phyloP scores from a whole-genome alignment of 2,329 filamentous ascomycete species.

The Botrytis galanthina region DNA sequence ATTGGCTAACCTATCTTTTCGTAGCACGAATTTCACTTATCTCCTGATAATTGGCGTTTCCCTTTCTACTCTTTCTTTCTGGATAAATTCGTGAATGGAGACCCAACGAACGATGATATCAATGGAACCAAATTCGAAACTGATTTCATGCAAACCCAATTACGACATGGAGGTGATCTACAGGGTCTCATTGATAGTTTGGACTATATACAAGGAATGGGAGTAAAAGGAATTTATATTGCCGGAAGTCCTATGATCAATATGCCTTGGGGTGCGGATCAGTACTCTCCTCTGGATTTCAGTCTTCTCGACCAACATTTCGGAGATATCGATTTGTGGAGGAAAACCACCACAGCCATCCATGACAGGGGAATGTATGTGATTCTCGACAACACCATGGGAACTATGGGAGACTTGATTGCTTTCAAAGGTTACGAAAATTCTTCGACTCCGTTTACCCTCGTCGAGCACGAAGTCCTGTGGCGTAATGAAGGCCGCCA shows the following conservation, averaged over 20 bases:
- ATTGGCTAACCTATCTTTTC: neutral
- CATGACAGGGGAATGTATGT: constrained; percentile 64
- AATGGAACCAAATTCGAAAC: constrained; percentile 61
- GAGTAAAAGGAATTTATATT: constrained; percentile 54
- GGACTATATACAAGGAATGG: constrained; percentile 64
- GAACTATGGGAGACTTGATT: constrained; percentile 62
- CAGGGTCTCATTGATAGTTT: constrained; percentile 56
- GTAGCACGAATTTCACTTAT: constrained; percentile 50
- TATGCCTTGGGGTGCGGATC: constrained; percentile 60
- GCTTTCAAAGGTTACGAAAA: constrained; percentile 62
- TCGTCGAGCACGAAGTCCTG: constrained; percentile 52
- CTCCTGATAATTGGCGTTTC: constrained; percentile 62
- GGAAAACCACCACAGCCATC: constrained; percentile 56
- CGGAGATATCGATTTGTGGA: constrained; percentile 58
- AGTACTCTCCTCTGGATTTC: constrained; percentile 59
- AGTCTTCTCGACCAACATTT: constrained; percentile 63
- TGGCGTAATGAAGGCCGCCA: constrained; percentile 53
- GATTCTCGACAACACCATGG: constrained; percentile 58
- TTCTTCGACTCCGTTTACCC: constrained; percentile 52
- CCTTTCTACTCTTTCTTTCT: constrained; percentile 65
- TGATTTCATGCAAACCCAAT: constrained; percentile 58
- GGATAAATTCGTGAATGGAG: constrained; percentile 62
- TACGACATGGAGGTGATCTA: constrained; percentile 62
- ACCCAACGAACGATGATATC: constrained; percentile 59
- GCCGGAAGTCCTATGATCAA: constrained; percentile 65